Evolutionary conservation across 495 filamentous ascomycete species (phyloP).

Genomic region (Penicillium macrosclerotiorum): DNA sequence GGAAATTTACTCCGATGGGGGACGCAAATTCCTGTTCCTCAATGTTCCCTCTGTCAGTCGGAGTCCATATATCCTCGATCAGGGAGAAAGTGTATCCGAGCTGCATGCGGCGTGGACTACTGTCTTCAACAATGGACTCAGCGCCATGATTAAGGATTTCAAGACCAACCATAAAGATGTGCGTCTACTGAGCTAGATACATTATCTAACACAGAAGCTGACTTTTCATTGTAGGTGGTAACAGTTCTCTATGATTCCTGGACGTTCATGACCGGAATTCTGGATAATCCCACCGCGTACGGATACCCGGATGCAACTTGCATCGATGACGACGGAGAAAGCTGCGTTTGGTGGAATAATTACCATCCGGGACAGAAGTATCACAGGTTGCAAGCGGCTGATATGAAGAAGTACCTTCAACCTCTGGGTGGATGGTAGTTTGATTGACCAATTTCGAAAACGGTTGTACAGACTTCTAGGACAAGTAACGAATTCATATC

Average conservation of each 20-base stretch:
- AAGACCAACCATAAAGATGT: slow-evolving; percentile 24
- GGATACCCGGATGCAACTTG: slow-evolving; percentile 32
- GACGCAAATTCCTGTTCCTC: slow-evolving; percentile 72
- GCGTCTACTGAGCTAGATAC: not conserved
- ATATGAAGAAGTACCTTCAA: slow-evolving; percentile 34
- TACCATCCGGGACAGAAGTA: slow-evolving; percentile 39
- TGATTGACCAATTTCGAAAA: not conserved
- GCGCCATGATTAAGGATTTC: slow-evolving; percentile 27
- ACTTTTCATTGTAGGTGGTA: slow-evolving; percentile 11
- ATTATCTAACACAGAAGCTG: slow-evolving; percentile 1
- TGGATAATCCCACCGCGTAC: slow-evolving; percentile 50
- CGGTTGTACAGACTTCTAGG: not conserved
- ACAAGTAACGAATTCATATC: too few relatives aligned
- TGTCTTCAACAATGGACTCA: slow-evolving; percentile 28
- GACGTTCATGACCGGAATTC: slow-evolving; percentile 47
- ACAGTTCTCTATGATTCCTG: slow-evolving; percentile 35
- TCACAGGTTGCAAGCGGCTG: slow-evolving; percentile 34
- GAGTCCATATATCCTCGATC: slow-evolving; percentile 49
- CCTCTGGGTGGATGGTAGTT: slow-evolving; percentile 32
- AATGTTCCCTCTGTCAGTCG: slow-evolving; percentile 73
- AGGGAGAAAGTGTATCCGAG: slow-evolving; percentile 22
- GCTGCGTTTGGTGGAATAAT: slow-evolving; percentile 42
- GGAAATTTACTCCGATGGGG: slow-evolving; percentile 61
- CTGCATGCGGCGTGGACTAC: slow-evolving; percentile 30
- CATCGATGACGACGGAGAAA: slow-evolving; percentile 30